Percentiles rank a stretch among this genome's conserved stretches.
phyloP scores from a whole-genome alignment of 495 filamentous ascomycete species.

The Aspergillus leporis region DNA sequence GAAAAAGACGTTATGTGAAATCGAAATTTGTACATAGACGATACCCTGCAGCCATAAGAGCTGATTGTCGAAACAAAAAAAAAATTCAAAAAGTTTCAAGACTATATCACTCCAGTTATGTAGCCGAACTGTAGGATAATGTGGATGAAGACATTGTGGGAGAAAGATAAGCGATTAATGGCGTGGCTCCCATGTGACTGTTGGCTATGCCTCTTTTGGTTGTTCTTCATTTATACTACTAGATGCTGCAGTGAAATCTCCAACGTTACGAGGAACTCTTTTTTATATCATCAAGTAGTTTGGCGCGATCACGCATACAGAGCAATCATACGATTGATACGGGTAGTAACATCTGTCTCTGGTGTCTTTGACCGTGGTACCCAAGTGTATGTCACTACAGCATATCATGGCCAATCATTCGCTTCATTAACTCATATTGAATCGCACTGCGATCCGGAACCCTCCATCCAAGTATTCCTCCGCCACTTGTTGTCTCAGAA shows the following conservation, averaged over 20 bases:
- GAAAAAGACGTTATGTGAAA: not conserved
- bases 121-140: not conserved
- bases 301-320: not conserved
- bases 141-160: not conserved
- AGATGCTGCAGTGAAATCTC: not conserved
- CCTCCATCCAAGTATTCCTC: not conserved
- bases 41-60: slow-evolving; percentile 10
- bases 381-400: too few relatives aligned
- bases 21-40: slow-evolving; percentile 10
- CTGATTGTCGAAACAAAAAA: slow-evolving; percentile 3
- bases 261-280: not conserved
- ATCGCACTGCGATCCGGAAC: not conserved
- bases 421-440: not conserved
- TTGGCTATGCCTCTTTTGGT: not conserved
- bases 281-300: not conserved
- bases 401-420: not conserved
- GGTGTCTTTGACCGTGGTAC: too few relatives aligned
- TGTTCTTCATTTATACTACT: not conserved
- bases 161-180: not conserved
- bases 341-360: too few relatives aligned
- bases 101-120: not conserved
- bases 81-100: slow-evolving; percentile 1
- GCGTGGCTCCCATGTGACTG: not conserved
- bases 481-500: not conserved
- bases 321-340: not conserved